Conservation (phyloP, 2,329 filamentous ascomycete genomes). For the Penicillium hordei region DNA sequence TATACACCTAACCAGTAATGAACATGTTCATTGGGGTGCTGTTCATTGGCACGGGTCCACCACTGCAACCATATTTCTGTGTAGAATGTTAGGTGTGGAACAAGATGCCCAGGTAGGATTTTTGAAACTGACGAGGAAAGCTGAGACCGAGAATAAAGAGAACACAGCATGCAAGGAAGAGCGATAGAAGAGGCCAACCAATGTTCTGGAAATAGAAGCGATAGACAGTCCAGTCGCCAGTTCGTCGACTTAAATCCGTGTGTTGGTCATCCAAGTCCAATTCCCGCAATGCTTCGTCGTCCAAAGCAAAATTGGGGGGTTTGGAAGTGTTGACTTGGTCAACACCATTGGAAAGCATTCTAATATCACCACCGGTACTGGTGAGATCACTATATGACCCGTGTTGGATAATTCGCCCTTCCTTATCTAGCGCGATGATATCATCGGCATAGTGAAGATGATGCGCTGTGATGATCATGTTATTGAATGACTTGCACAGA, state of each 20-base stretch:
- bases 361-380: slow-evolving; percentile 19
- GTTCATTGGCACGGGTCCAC: slow-evolving; percentile 27
- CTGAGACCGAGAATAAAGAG: slow-evolving; percentile 28
- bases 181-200: slow-evolving; percentile 22
- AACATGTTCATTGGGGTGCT: slow-evolving; percentile 21
- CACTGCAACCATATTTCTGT: slow-evolving; percentile 29
- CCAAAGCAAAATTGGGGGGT: slow-evolving; percentile 12
- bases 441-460: slow-evolving; percentile 32
- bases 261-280: slow-evolving; percentile 21
- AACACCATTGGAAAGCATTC: slow-evolving; percentile 2
- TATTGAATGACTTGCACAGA: background rate
- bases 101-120: background rate
- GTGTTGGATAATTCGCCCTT: slow-evolving; percentile 32
- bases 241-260: slow-evolving; percentile 21
- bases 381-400: slow-evolving; percentile 30
- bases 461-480: slow-evolving; percentile 14
- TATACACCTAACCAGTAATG: slow-evolving; percentile 28
- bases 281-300: slow-evolving; percentile 24
- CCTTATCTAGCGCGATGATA: slow-evolving; percentile 30
- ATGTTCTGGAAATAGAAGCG: slow-evolving; percentile 29
- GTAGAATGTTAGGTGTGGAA: background rate
- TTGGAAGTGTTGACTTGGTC: background rate
- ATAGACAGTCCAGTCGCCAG: slow-evolving; percentile 39
- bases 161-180: slow-evolving; percentile 16
- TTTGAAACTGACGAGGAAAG: slow-evolving; percentile 24